These are phyloP conservation scores for Toxicodendron radicans DNA, from an alignment of 345 rosid genomes.

Conservation along the genomic window DNA sequence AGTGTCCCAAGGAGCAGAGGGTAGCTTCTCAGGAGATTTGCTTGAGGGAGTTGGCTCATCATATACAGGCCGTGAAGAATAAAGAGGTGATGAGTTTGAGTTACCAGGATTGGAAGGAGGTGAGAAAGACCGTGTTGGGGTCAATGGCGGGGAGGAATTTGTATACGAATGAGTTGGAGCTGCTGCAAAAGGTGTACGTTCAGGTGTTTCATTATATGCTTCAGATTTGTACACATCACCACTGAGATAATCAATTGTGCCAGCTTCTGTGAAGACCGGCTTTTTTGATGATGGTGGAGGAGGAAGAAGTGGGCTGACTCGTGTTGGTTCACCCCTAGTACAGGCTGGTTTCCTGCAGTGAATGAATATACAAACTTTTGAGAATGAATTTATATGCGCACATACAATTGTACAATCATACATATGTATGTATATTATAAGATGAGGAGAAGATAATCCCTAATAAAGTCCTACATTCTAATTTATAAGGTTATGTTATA, in stretches of 20 bases:
- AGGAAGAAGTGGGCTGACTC: slow-evolving; percentile 59
- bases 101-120: slow-evolving; percentile 18
- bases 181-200: slow-evolving; percentile 31
- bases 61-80: slow-evolving; percentile 45
- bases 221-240: slow-evolving; percentile 75
- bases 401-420: background rate
- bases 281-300: slow-evolving; percentile 85
- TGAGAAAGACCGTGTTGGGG: slow-evolving; percentile 31
- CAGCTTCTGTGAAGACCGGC: slow-evolving; percentile 52
- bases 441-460: background rate
- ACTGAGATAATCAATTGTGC: slow-evolving; percentile 76
- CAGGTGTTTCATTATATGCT: slow-evolving; percentile 37
- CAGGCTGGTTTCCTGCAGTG: slow-evolving; percentile 42
- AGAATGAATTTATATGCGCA: background rate
- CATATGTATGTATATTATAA: background rate
- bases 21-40: slow-evolving; percentile 57
- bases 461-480: background rate
- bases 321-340: slow-evolving; percentile 34
- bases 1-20: slow-evolving; percentile 80
- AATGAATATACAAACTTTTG: slow-evolving; percentile 7
- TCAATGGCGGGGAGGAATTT: slow-evolving; percentile 41
- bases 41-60: slow-evolving; percentile 49
- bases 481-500: background rate
- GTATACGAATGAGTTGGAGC: slow-evolving; percentile 35
- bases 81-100: slow-evolving; percentile 32